Base-by-base conservation (phyloP, 2,329 filamentous ascomycete genomes). In the Keithomyces neogunnii region DNA sequence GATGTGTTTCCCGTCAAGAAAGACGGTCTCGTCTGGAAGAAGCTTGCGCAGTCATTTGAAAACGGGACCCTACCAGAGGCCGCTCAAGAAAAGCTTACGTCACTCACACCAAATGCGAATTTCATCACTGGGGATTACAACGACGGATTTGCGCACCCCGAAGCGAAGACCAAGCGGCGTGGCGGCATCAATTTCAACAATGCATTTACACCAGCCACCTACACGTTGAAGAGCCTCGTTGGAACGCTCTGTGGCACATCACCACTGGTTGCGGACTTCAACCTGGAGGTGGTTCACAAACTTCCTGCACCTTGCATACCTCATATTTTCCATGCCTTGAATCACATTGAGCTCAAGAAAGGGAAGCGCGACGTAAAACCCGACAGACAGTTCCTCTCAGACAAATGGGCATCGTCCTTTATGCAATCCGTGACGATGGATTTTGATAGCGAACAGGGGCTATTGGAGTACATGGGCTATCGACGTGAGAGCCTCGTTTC, bases 1-100 rank as follows among this genome's bases (percentile, higher is more conserved):
- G 72, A 75, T 47, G 66, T 74, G 3, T 75, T 74, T 30, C 72
- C 73, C 0, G 56, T 75, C 30, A 72, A 72, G 38, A 69, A 69
- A 51, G 60, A 65, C 1, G 69, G 67, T 4, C 53, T 69, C 36
- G 67, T 73, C 19, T 69, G 64, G 55, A 59, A 69, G 4, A 65
- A 64, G 1, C 61, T 69, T 0, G 55, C 59, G 3, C 56, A 64
- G 2, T 69, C 69, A 1, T 63, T 61, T 11, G 59, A 63, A 6
- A 56, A 68, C 3, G 56, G 60, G 8, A 58, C 58, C 1, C 47
- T 74, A 0, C 71, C 71, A 0, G 53, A 63, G 1, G 60, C 61
- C 1, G 65, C 67, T 0, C 56, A 62, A 8, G 48, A 63, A 32
- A 60, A 54, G 19, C 32, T 69, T 0, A 54, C 63, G 0, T 60